Evolutionary conservation across 192 early-diverging fungal genomes (phyloP).

Genomic region (Phlyctochytrium planicorne): DNA sequence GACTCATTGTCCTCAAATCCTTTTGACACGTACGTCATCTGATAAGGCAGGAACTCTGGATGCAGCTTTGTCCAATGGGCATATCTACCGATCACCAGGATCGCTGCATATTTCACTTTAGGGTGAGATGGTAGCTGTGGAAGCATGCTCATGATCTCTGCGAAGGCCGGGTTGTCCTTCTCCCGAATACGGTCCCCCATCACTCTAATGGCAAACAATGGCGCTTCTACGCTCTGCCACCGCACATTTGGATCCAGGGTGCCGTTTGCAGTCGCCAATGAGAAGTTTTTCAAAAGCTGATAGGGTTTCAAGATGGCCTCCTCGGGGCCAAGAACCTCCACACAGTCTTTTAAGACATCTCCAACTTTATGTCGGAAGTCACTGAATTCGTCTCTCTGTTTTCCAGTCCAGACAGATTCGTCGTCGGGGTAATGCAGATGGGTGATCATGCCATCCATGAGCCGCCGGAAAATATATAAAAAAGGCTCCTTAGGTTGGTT

Average conservation of each 20-base stretch:
- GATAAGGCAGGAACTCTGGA: slow-evolving; percentile 87
- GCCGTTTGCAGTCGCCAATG: slow-evolving; percentile 31
- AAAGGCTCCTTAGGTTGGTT: slow-evolving; percentile 43
- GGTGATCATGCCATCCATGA: slow-evolving; percentile 81
- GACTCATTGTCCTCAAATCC: slow-evolving; percentile 88
- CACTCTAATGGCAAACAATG: slow-evolving; percentile 87
- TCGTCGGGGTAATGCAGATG: slow-evolving; percentile 88
- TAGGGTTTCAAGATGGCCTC: slow-evolving; percentile 71
- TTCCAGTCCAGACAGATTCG: slow-evolving; percentile 62
- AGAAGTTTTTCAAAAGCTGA: slow-evolving; percentile 46
- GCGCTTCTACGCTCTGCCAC: slow-evolving; percentile 96
- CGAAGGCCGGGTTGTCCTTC: slow-evolving; percentile 74
- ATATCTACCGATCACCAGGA: slow-evolving; percentile 94
- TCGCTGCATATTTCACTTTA: slow-evolving; percentile 93
- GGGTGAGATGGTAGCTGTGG: slow-evolving; percentile 85
- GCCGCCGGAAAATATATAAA: slow-evolving; percentile 56
- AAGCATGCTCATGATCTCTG: slow-evolving; percentile 88
- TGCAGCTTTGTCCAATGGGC: slow-evolving; percentile 88
- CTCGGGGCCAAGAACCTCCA: slow-evolving; percentile 74
- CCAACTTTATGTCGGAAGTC: slow-evolving; percentile 97
- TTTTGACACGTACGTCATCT: slow-evolving; percentile 85
- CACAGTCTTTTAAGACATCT: slow-evolving; percentile 95
- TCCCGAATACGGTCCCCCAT: slow-evolving; percentile 84
- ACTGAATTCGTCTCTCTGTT: slow-evolving; percentile 94
- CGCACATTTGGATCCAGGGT: slow-evolving; percentile 43